Base-by-base conservation (phyloP, 306 rosid genomes). In the Ormosia semicastrata region DNA sequence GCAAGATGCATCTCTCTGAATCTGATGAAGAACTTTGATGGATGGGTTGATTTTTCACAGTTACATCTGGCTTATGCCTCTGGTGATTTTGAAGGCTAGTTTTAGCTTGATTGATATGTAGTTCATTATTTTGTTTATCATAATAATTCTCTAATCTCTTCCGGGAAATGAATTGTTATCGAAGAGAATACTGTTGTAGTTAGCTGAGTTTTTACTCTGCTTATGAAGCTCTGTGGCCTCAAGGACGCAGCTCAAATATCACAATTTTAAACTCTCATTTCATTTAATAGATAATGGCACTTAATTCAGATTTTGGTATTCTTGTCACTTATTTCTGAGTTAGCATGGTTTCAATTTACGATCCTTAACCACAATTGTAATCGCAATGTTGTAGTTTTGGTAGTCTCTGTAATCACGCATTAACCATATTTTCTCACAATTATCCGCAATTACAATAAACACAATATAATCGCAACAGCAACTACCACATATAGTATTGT, bases 91-190 rank as follows among this genome's bases (percentile, higher is more conserved):
- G n/a, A n/a, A n/a, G n/a, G n/a, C n/a, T n/a, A n/a, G n/a, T n/a
- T n/a, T n/a, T n/a, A n/a, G n/a, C n/a, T 83, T 66, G 41, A 70
- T 83, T 79, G 76, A 80, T 81, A 87, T 70, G 52, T 46, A 59
- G 63, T 73, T 71, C 80, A 67, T 89, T 84, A 77, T 65, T 80
- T 81, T 72, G 84, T 73, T 52, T 43, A 59, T 77, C 67, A 40
- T 77, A 87, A 84, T 85, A 87, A 86, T 70, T 52, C 47, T 53
- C 80, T 76, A 50, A n/a, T n/a, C n/a, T n/a, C n/a, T n/a, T n/a
- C 58, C 18, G 80, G 67, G 24, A 53, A 63, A 2, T 30, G 40
- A 52, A 58, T 24, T 15, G 24, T 62, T 52, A 65, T 68, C 36
- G 46, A 70, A 75, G 18, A 68, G 40, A 52, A 49, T 40, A 44